A percentile compares a stretch with the other conserved stretches of the same genome.
These are phyloP conservation scores for Centrapalus pauciflorus DNA, from an alignment of 129 eudicot species.

Conservation along the genomic window DNA sequence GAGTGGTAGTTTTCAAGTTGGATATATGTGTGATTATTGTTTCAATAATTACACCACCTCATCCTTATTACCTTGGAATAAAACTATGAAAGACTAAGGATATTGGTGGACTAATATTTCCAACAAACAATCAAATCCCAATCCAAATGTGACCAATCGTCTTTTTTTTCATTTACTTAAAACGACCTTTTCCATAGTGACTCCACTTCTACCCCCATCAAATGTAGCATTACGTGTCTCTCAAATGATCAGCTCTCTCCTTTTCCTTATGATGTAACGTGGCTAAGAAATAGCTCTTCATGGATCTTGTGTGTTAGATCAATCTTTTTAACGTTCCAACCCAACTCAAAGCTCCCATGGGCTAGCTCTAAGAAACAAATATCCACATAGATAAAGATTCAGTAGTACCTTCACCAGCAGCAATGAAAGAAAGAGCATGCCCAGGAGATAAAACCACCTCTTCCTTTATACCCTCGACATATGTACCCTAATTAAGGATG, in stretches of 20 bases:
- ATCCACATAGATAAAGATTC: conserved; percentile 13
- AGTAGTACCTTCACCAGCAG: conserved; percentile 95
- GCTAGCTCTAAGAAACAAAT: conserved; percentile 6
- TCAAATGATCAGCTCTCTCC: background rate
- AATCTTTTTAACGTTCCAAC: background rate
- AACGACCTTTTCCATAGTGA: background rate
- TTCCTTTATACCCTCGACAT: conserved; percentile 99
- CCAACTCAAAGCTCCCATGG: conserved; percentile 1
- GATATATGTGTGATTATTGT: too few relatives aligned
- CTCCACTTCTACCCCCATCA: background rate
- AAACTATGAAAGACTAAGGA: too few relatives aligned
- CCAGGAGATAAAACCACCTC: conserved; percentile 99
- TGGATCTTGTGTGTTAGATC: background rate
- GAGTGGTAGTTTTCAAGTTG: too few relatives aligned
- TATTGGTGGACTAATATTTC: too few relatives aligned
- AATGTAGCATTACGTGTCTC: conserved; percentile 1
- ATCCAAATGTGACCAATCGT: background rate
- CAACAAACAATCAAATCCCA: too few relatives aligned
- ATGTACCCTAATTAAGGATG: conserved; percentile 65
- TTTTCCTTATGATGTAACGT: background rate
- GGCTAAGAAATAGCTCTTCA: background rate
- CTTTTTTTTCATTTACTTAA: background rate
- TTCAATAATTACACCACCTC: too few relatives aligned
- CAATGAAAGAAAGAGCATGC: conserved; percentile 97
- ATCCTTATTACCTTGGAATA: too few relatives aligned